These are phyloP conservation scores for Zasmidium angulare DNA, from an alignment of 2,329 filamentous ascomycete species.

Conservation along the genomic window DNA sequence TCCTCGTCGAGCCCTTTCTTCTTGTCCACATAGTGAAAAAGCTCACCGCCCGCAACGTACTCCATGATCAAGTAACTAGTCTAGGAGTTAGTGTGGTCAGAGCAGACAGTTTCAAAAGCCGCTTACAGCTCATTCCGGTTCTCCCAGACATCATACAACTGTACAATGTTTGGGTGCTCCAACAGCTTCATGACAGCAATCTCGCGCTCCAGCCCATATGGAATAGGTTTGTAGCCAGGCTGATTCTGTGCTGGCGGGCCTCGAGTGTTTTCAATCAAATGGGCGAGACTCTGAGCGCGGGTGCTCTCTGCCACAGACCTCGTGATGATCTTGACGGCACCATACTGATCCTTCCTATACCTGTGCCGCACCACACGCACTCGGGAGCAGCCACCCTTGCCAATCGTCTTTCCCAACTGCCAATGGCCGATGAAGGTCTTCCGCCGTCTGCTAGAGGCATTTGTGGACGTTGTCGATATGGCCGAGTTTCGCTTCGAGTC, in stretches of 20 bases:
- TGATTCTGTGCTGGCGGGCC: constrained; percentile 16
- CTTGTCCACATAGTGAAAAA: constrained; percentile 81
- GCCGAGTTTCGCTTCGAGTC: constrained; percentile 54
- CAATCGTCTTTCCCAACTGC: constrained; percentile 85
- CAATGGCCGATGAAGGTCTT: constrained; percentile 85
- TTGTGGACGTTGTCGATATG: constrained; percentile 57
- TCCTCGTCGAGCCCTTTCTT: constrained; percentile 74
- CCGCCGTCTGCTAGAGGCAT: constrained; percentile 50
- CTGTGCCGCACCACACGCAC: constrained; percentile 83
- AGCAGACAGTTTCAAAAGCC: background rate
- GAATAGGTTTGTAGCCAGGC: constrained; percentile 44
- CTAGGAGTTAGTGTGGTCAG: constrained; percentile 22
- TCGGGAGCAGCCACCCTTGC: constrained; percentile 83
- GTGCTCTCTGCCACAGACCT: constrained; percentile 74
- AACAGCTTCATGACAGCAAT: constrained; percentile 97
- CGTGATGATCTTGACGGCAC: constrained; percentile 93
- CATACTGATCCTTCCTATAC: constrained; percentile 68
- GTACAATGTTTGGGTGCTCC: constrained; percentile 91
- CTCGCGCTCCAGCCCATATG: constrained; percentile 87
- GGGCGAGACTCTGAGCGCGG: constrained; percentile 80
- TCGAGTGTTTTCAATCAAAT: constrained; percentile 73
- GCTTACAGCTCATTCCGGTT: constrained; percentile 89
- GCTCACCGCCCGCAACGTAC: constrained; percentile 79
- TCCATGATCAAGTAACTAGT: constrained; percentile 89
- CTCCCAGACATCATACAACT: constrained; percentile 96